Percentiles rank a stretch among this genome's conserved stretches.
phyloP scores from a whole-genome alignment of 805 yeast genomes.

The Debaryomyces castellii region DNA sequence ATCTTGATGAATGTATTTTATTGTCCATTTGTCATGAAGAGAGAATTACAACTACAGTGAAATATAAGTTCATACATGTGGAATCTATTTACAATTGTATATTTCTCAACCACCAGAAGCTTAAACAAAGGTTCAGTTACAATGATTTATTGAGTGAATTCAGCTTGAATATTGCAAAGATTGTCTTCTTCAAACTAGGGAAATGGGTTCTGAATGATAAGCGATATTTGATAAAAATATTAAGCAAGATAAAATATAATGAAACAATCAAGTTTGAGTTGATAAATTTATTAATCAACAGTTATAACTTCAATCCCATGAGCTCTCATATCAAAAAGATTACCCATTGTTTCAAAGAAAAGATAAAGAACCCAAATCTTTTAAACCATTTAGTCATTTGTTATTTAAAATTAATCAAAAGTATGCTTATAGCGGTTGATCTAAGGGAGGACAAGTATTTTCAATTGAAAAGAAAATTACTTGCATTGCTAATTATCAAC shows the following conservation, averaged over 20 bases:
- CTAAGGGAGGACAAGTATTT: background rate
- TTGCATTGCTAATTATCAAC: constrained; percentile 17
- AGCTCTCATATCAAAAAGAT: background rate
- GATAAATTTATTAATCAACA: background rate
- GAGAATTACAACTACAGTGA: background rate
- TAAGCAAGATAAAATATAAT: background rate
- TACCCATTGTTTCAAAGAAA: background rate
- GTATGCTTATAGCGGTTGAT: background rate
- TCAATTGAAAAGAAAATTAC: constrained; percentile 7
- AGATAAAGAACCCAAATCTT: constrained; percentile 1
- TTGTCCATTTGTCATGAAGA: constrained; percentile 1
- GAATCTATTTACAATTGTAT: constrained; percentile 1
- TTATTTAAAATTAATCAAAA: constrained; percentile 3
- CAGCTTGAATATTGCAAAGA: constrained; percentile 2
- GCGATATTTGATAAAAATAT: background rate
- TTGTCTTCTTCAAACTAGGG: background rate
- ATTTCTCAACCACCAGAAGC: background rate
- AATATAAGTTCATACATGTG: constrained; percentile 2
- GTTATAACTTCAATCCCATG: background rate
- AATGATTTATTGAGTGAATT: constrained; percentile 1
- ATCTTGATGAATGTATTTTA: constrained; percentile 7
- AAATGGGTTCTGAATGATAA: constrained; percentile 1
- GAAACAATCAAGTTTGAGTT: constrained; percentile 4
- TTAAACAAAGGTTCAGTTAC: background rate
- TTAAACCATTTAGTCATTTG: constrained; percentile 1